phyloP scores from a whole-genome alignment of 768 basidiomycete genomes.

The Dendrothele bispora region DNA sequence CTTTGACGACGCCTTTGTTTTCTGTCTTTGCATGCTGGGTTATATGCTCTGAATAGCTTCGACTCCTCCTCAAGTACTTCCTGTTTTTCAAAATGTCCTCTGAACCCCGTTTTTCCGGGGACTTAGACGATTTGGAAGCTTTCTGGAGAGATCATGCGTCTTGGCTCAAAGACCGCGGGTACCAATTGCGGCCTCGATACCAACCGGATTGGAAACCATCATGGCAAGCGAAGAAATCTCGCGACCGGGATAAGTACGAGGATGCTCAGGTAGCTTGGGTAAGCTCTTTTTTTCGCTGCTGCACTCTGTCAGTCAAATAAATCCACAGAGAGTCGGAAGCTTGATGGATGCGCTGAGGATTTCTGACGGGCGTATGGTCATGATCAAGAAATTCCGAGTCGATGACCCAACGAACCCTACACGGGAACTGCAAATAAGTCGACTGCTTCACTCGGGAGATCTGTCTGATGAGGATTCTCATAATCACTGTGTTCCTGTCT shows the following conservation, averaged over 20 bases:
- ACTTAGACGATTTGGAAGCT: neutral
- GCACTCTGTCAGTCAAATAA: neutral
- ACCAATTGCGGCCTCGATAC: constrained; percentile 32
- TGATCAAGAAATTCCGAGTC: constrained; percentile 32
- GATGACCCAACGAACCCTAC: constrained; percentile 12
- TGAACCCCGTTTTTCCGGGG: too few relatives aligned
- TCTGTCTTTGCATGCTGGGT: too few relatives aligned
- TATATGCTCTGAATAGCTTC: too few relatives aligned
- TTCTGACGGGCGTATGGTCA: constrained; percentile 25
- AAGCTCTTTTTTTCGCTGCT: constrained; percentile 1
- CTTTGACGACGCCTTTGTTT: too few relatives aligned
- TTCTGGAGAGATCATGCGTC: constrained; percentile 19
- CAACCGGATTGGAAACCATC: constrained; percentile 32
- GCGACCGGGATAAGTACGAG: constrained; percentile 2
- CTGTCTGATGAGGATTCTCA: constrained; percentile 14
- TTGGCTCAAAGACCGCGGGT: constrained; percentile 31
- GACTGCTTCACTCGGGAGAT: constrained; percentile 15
- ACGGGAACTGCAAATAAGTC: constrained; percentile 29
- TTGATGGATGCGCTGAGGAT: constrained; percentile 27
- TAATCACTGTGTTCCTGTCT: constrained; percentile 36
- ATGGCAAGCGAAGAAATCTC: constrained; percentile 21
- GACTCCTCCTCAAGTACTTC: too few relatives aligned
- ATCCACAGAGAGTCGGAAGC: neutral
- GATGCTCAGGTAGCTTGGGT: constrained; percentile 4
- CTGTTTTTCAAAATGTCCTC: too few relatives aligned